Percentiles rank a stretch among this genome's conserved stretches.
Conservation (phyloP, 345 rosid species). For the Brassica juncea region DNA sequence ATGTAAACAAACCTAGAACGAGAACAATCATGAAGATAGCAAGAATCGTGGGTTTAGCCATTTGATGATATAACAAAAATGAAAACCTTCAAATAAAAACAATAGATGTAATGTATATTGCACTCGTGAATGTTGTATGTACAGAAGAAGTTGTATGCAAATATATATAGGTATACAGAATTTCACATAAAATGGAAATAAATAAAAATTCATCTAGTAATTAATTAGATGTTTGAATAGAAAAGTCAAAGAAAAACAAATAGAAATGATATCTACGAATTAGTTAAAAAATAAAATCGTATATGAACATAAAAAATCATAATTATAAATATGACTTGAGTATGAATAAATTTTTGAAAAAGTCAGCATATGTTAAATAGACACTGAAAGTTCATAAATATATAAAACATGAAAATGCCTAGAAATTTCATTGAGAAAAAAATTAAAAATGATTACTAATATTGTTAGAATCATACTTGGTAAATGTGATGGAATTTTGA, state of each 20-base stretch:
- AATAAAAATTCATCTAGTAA: not conserved
- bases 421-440: not conserved
- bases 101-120: not conserved
- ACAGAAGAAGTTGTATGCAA: not conserved
- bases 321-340: not conserved
- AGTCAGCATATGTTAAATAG: not conserved
- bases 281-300: not conserved
- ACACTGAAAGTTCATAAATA: not conserved
- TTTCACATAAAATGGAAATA: not conserved
- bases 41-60: slow-evolving; percentile 1
- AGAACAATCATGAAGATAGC: not conserved
- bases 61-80: not conserved
- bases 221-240: not conserved
- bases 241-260: not conserved
- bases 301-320: not conserved
- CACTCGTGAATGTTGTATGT: not conserved
- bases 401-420: not conserved
- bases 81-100: not conserved
- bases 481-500: not conserved
- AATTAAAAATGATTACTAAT: not conserved
- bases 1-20: not conserved
- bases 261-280: not conserved
- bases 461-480: not conserved
- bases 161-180: not conserved
- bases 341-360: not conserved